Percentiles rank a stretch among this genome's conserved stretches.
Evolutionary conservation across 1,139 yeast genomes (phyloP).

Genomic region (Yamadazyma friedrichii): DNA sequence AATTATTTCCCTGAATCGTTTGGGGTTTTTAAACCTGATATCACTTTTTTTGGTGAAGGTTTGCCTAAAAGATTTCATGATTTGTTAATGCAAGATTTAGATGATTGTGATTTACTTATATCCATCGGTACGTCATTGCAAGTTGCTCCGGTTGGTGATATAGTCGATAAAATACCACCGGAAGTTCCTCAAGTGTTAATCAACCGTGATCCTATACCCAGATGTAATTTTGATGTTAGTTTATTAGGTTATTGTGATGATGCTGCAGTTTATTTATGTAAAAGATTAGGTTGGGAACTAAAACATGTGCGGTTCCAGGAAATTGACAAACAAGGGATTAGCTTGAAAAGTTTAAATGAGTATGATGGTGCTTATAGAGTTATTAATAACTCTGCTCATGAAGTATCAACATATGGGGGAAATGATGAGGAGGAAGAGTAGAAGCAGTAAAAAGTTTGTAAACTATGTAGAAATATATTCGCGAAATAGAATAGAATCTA

Average conservation of each 20-base stretch:
- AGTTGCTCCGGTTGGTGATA: constrained; percentile 95
- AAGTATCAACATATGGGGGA: background rate
- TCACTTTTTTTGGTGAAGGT: constrained; percentile 90
- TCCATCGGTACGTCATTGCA: constrained; percentile 93
- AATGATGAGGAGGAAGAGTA: constrained; percentile 1
- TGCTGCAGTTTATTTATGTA: constrained; percentile 66
- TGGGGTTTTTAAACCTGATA: constrained; percentile 95
- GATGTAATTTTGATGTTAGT: constrained; percentile 77
- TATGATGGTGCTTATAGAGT: constrained; percentile 21
- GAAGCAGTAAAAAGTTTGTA: too few species aligned
- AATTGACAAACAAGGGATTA: background rate
- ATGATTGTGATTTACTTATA: constrained; percentile 74
- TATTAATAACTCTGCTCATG: background rate
- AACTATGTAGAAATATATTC: constrained; percentile 1
- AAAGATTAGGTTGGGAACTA: constrained; percentile 65
- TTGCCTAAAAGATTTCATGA: constrained; percentile 75
- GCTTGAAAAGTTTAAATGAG: constrained; percentile 17
- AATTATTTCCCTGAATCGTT: constrained; percentile 42
- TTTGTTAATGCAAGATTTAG: constrained; percentile 55
- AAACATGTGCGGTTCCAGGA: constrained; percentile 37
- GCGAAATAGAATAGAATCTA: background rate
- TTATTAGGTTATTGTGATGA: constrained; percentile 88
- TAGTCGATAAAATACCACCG: constrained; percentile 71
- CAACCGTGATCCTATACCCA: constrained; percentile 76
- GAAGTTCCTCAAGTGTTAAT: constrained; percentile 81